Conservation (phyloP, 1,284 basidiomycete genomes). For the Pholiota adiposa region DNA sequence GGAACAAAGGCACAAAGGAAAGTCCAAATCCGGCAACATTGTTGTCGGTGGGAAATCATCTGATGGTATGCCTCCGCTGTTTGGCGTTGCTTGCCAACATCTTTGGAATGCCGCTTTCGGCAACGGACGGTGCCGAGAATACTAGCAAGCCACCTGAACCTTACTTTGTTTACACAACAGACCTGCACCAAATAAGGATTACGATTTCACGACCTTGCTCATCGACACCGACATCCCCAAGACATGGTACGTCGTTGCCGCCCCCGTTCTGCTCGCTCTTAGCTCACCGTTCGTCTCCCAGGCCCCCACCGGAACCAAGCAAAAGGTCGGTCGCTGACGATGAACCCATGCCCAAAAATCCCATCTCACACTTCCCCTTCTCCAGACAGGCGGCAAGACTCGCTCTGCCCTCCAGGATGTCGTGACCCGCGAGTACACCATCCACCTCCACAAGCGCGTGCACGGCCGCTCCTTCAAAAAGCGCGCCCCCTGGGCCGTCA, state of each 20-base stretch:
- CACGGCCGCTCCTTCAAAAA: constrained; percentile 94
- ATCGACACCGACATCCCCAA: constrained; percentile 56
- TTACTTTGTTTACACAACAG: constrained; percentile 44
- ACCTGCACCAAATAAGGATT: constrained; percentile 35
- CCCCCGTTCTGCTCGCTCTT: background rate
- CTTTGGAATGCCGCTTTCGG: background rate
- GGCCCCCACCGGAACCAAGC: constrained; percentile 45
- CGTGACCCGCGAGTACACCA: constrained; percentile 95
- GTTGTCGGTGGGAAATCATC: constrained; percentile 5
- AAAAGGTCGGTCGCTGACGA: constrained; percentile 44
- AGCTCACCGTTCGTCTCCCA: constrained; percentile 17
- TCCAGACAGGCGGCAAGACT: constrained; percentile 78
- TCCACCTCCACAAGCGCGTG: constrained; percentile 93
- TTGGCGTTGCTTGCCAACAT: constrained; percentile 6
- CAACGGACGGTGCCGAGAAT: constrained; percentile 23
- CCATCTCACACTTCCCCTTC: constrained; percentile 9
- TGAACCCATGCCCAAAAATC: constrained; percentile 11
- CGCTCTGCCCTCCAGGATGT: constrained; percentile 95
- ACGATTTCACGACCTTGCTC: constrained; percentile 35
- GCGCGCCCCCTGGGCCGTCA: constrained; percentile 92
- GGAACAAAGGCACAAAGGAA: constrained; percentile 36
- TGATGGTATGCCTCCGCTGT: constrained; percentile 6
- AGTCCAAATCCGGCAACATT: constrained; percentile 25
- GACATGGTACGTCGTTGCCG: constrained; percentile 56
- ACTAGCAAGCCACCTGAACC: constrained; percentile 45